Percentiles rank a stretch among this genome's conserved stretches.
These are phyloP conservation scores for Trichoderma guizhouense DNA, from an alignment of 2,329 filamentous ascomycete species.

Conservation along the genomic window DNA sequence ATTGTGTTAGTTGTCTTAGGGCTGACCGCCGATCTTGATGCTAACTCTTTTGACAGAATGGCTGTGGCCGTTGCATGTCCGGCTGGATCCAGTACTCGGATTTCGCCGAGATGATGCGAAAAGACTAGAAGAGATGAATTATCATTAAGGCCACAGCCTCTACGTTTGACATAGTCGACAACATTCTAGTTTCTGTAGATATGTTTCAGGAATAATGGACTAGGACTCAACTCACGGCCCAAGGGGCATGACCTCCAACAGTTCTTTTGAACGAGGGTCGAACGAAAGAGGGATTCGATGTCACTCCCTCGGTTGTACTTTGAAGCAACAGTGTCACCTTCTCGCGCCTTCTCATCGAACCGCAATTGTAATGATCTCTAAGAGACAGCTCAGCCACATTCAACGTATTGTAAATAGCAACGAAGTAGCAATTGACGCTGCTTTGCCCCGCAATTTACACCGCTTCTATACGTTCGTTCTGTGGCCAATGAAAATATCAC, in stretches of 20 bases:
- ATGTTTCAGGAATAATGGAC: not conserved
- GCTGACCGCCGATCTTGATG: not conserved
- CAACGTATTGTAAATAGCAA: not conserved
- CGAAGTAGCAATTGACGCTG: no score
- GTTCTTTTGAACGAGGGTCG: not conserved
- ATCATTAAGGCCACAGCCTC: not conserved
- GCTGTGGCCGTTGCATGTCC: not conserved
- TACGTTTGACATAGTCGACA: not conserved
- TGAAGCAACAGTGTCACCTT: not conserved
- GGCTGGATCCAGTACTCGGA: not conserved
- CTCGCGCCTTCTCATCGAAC: not conserved
- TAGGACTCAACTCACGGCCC: not conserved
- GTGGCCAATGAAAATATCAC: not conserved
- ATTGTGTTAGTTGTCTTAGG: not conserved
- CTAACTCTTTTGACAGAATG: not conserved
- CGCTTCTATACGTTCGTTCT: not conserved
- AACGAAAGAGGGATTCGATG: not conserved
- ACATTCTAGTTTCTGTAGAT: not conserved
- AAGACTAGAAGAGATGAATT: not conserved
- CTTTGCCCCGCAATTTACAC: not conserved
- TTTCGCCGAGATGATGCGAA: not conserved
- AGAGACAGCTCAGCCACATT: not conserved
- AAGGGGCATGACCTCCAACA: fast-evolving
- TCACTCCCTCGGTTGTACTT: not conserved
- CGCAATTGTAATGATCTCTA: not conserved